A percentile compares a stretch with the other conserved stretches of the same genome.
Conservation (phyloP, 129 eudicot genomes). For the Centella asiatica region DNA sequence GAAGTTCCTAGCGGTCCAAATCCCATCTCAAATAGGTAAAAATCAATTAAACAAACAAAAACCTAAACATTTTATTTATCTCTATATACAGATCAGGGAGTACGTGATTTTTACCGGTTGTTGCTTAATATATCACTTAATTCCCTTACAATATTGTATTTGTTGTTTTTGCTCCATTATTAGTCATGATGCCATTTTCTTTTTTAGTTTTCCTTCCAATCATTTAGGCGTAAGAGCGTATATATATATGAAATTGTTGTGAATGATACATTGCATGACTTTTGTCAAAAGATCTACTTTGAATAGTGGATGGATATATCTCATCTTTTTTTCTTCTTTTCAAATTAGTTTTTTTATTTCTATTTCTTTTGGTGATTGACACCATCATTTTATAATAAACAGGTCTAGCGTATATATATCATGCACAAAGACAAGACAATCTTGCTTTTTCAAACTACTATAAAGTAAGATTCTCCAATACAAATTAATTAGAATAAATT, state of each 20-base stretch:
- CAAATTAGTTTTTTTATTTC: not conserved
- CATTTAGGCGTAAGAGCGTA: not conserved
- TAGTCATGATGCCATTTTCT: not conserved
- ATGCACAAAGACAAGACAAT: not conserved
- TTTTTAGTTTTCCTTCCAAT: not conserved
- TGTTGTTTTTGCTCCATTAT: too few species aligned
- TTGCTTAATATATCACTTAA: too few species aligned
- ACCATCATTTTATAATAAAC: not conserved
- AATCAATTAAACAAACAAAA: not conserved
- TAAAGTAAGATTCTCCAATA: not conserved
- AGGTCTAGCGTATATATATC: not conserved
- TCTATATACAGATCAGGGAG: too few species aligned
- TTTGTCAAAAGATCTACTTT: not conserved
- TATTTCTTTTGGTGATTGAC: not conserved
- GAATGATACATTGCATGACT: not conserved
- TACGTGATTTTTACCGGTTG: too few species aligned
- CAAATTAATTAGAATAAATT: too few species aligned
- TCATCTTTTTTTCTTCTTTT: not conserved
- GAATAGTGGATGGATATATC: too few species aligned
- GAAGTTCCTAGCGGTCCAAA: conserved; percentile 29
- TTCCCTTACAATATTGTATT: too few species aligned
- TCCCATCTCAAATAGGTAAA: conserved; percentile 24
- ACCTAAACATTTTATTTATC: not conserved
- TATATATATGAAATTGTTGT: not conserved
- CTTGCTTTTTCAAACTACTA: not conserved